A percentile compares a stretch with the other conserved stretches of the same genome.
These are phyloP conservation scores for Corymbia maculata DNA, from an alignment of 345 rosid species.

Conservation along the genomic window DNA sequence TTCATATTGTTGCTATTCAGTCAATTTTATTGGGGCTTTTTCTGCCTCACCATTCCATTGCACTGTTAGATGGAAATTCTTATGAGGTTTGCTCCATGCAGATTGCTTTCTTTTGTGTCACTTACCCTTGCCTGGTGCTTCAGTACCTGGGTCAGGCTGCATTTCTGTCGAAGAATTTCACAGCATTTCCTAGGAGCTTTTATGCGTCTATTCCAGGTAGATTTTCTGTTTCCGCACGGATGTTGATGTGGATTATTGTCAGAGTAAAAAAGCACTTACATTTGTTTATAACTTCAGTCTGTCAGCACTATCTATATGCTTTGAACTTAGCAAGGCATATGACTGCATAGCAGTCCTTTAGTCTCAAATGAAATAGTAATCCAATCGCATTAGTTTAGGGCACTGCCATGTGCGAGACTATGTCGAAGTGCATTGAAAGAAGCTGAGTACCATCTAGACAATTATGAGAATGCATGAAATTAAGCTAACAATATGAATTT, in stretches of 20 bases:
- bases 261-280: neutral
- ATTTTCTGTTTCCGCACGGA: neutral
- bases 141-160: slow-evolving; percentile 99
- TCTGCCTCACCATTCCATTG: neutral
- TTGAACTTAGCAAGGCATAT: neutral
- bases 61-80: neutral
- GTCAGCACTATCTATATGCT: neutral
- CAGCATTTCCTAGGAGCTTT: slow-evolving; percentile 53
- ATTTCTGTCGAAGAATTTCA: slow-evolving; percentile 71
- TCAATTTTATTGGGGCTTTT: neutral
- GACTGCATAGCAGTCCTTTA: neutral
- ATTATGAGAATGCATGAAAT: neutral
- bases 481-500: neutral
- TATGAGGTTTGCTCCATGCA: slow-evolving; percentile 19
- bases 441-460: neutral
- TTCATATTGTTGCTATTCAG: neutral
- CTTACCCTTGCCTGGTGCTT: slow-evolving; percentile 91
- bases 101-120: slow-evolving; percentile 65
- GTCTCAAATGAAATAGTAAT: neutral
- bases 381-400: neutral
- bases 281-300: neutral
- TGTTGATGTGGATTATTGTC: neutral
- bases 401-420: neutral
- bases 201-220: slow-evolving; percentile 88
- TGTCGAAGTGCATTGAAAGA: neutral